These are phyloP conservation scores for Chlorella variabilis DNA, from an alignment of 163 green algal species.

Conservation along the genomic window DNA sequence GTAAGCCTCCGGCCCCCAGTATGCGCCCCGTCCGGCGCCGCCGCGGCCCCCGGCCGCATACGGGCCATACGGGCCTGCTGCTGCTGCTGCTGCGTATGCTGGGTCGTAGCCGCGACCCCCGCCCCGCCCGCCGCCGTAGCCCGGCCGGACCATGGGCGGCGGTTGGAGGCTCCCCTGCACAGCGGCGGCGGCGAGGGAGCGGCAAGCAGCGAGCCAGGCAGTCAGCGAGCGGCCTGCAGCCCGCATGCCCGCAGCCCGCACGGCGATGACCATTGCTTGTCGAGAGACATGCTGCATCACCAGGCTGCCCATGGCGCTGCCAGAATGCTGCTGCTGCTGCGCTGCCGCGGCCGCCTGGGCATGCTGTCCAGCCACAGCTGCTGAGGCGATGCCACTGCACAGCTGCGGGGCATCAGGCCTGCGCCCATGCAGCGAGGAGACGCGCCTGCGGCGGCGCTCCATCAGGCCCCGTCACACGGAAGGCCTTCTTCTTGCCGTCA, in stretches of 20 bases:
- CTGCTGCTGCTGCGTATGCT: slow-evolving; percentile 27
- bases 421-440: too few species aligned
- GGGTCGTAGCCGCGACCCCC: slow-evolving; percentile 16
- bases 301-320: too few species aligned
- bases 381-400: background rate
- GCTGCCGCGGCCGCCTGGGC: too few species aligned
- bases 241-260: too few species aligned
- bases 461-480: slow-evolving; percentile 88
- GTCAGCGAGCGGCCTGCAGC: too few species aligned
- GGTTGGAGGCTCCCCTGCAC: slow-evolving; percentile 24
- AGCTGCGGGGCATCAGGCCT: background rate
- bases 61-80: slow-evolving; percentile 17
- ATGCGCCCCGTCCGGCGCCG: background rate
- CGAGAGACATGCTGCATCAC: too few species aligned
- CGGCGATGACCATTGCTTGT: too few species aligned
- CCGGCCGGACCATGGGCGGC: slow-evolving; percentile 12
- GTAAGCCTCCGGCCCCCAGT: slow-evolving; percentile 32
- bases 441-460: slow-evolving; percentile 82
- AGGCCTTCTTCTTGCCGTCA: slow-evolving; percentile 90
- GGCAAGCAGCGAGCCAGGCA: too few species aligned
- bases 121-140: slow-evolving; percentile 9
- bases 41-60: slow-evolving; percentile 1
- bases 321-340: too few species aligned
- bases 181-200: background rate
- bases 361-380: too few species aligned